These are phyloP conservation scores for Periconia sp. DNA, from an alignment of 2,329 filamentous ascomycete genomes.

Conservation along the genomic window DNA sequence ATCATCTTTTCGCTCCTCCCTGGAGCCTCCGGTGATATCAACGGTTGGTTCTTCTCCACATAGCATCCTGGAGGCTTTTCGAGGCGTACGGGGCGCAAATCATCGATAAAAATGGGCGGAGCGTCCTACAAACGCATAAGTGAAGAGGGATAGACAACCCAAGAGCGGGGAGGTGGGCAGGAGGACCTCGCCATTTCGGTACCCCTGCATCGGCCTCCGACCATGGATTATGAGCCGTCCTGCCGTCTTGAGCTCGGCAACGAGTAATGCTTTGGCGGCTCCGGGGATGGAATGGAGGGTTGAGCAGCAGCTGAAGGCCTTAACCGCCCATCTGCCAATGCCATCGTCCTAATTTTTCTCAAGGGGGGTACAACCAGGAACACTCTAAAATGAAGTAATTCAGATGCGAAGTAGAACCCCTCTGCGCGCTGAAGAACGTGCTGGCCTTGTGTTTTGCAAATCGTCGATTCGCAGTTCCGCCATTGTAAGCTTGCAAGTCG, in stretches of 20 bases:
- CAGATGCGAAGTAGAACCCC: too few relatives aligned
- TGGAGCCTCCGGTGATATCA: neutral
- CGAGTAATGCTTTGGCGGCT: constrained; percentile 19
- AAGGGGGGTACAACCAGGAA: too few relatives aligned
- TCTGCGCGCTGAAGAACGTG: too few relatives aligned
- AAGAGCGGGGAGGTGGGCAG: constrained; percentile 24
- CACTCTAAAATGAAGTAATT: too few relatives aligned
- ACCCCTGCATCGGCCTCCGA: constrained; percentile 29
- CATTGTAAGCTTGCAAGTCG: too few relatives aligned
- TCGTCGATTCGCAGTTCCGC: too few relatives aligned
- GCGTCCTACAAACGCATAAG: constrained; percentile 21
- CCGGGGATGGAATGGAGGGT: constrained; percentile 10
- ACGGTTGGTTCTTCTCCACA: neutral
- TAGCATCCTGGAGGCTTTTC: neutral
- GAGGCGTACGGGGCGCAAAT: neutral
- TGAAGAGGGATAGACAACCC: constrained; percentile 14
- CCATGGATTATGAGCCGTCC: constrained; percentile 2
- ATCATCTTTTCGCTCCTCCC: constrained; percentile 8
- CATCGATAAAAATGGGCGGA: constrained; percentile 22
- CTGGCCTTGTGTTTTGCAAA: too few relatives aligned
- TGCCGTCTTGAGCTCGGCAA: constrained; percentile 5
- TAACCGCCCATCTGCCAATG: too few relatives aligned
- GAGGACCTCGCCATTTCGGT: constrained; percentile 15
- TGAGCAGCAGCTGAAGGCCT: too few relatives aligned
- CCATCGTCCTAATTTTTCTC: too few relatives aligned